Percentiles rank a stretch among this genome's conserved stretches.
phyloP scores from a whole-genome alignment of 208 protist genomes.

The Plasmodiophora brassicae region DNA sequence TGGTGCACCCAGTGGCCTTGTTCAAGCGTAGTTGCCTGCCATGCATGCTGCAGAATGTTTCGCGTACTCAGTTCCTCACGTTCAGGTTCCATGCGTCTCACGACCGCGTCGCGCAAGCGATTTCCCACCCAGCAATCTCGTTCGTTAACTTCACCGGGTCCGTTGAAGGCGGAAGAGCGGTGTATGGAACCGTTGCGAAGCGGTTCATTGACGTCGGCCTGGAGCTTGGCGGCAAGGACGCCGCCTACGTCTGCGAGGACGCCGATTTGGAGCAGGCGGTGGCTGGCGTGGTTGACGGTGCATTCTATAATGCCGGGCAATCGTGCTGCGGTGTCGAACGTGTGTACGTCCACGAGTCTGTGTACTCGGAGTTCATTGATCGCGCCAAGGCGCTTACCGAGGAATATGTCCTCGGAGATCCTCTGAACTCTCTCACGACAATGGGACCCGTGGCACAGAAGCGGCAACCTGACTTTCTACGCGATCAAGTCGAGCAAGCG shows the following conservation, averaged over 20 bases:
- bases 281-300: neutral
- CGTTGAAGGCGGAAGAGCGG: neutral
- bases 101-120: neutral
- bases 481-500: constrained; percentile 4
- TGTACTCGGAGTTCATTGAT: neutral
- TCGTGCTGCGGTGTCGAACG: constrained; percentile 44
- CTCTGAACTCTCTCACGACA: neutral
- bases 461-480: neutral
- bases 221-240: constrained; percentile 48
- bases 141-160: constrained; percentile 29
- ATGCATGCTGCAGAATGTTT: neutral
- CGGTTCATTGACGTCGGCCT: constrained; percentile 33
- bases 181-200: constrained; percentile 9
- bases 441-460: constrained; percentile 34
- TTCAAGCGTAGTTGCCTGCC: neutral
- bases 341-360: constrained; percentile 39
- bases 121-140: constrained; percentile 6
- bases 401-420: neutral
- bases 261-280: constrained; percentile 35
- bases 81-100: constrained; percentile 27
- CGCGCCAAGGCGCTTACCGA: neutral
- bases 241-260: constrained; percentile 37
- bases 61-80: neutral
- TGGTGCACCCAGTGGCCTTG: neutral
- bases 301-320: constrained; percentile 43